Conservation (phyloP, 148 eudicot genomes). For the Dysphania ambrosioides region DNA sequence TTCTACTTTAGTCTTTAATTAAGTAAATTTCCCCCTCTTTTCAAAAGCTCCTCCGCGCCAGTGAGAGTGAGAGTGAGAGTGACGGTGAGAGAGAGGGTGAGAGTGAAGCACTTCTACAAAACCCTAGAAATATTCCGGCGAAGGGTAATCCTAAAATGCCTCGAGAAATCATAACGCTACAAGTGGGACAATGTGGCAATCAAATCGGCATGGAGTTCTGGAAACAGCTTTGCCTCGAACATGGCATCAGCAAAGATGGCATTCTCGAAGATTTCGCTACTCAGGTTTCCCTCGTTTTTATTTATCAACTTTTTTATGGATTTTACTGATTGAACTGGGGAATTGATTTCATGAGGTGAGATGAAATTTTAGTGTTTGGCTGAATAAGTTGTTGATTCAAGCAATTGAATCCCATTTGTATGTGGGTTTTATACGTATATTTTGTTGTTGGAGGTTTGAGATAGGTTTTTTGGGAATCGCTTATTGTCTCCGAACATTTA, state of each 20-base stretch:
- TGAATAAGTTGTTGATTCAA: background rate
- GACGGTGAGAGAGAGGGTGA: too few species aligned
- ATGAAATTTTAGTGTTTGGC: background rate
- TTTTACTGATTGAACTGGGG: background rate
- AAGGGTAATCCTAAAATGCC: conserved; percentile 52
- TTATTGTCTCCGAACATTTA: background rate
- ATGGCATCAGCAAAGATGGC: conserved; percentile 88
- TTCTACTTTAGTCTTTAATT: background rate
- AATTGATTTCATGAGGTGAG: background rate
- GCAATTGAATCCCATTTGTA: background rate
- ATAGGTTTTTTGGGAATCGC: background rate
- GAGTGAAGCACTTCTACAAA: conserved; percentile 6
- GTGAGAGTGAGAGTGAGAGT: conserved; percentile 5
- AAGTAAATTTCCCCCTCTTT: conserved; percentile 26
- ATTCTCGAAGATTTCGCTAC: conserved; percentile 96
- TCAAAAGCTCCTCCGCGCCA: conserved; percentile 35
- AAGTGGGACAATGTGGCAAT: conserved; percentile 96
- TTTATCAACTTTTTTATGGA: background rate
- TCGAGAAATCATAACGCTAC: conserved; percentile 81
- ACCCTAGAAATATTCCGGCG: conserved; percentile 35
- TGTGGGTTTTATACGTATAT: background rate
- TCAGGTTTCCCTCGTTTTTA: conserved; percentile 42
- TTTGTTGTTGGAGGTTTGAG: background rate
- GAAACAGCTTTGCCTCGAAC: conserved; percentile 95
- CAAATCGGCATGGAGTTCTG: conserved; percentile 99